Conservation (phyloP, 805 yeast genomes). For the Schwanniomyces pseudopolymorphus region DNA sequence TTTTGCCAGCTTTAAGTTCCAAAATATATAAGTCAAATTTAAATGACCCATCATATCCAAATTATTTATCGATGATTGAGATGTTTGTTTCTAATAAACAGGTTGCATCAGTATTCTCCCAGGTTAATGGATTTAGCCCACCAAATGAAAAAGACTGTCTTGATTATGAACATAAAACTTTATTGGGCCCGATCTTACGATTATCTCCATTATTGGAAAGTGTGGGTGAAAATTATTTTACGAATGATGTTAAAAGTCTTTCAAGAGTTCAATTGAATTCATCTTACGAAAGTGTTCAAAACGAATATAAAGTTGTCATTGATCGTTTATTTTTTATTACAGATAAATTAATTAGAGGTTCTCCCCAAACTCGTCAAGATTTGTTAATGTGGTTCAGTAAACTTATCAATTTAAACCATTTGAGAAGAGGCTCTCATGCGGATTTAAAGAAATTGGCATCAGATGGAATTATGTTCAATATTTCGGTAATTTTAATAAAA, state of each 20-base stretch:
- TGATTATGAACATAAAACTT: slow-evolving; percentile 57
- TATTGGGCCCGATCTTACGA: slow-evolving; percentile 75
- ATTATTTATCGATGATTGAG: slow-evolving; percentile 56
- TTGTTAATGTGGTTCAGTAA: slow-evolving; percentile 69
- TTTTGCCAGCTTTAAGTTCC: slow-evolving; percentile 46
- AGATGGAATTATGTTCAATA: slow-evolving; percentile 81
- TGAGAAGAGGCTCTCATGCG: slow-evolving; percentile 84
- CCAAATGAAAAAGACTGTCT: slow-evolving; percentile 43
- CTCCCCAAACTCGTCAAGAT: slow-evolving; percentile 59
- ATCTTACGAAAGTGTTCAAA: slow-evolving; percentile 59
- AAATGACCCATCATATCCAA: slow-evolving; percentile 51
- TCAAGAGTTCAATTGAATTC: slow-evolving; percentile 41
- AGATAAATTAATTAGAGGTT: slow-evolving; percentile 75
- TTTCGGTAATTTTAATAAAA: slow-evolving; percentile 62
- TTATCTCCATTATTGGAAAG: slow-evolving; percentile 68
- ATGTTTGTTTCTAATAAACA: slow-evolving; percentile 56
- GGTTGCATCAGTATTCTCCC: slow-evolving; percentile 60
- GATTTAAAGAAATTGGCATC: slow-evolving; percentile 64
- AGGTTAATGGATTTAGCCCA: slow-evolving; percentile 54
- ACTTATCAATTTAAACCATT: slow-evolving; percentile 78
- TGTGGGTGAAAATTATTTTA: slow-evolving; percentile 48
- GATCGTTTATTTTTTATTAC: slow-evolving; percentile 68
- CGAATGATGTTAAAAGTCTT: slow-evolving; percentile 17
- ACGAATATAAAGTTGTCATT: slow-evolving; percentile 58
- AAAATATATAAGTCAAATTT: slow-evolving; percentile 41